Percentiles rank a stretch among this genome's conserved stretches.
Conservation (phyloP, 1,139 yeast genomes). For the Torulaspora globosa region DNA sequence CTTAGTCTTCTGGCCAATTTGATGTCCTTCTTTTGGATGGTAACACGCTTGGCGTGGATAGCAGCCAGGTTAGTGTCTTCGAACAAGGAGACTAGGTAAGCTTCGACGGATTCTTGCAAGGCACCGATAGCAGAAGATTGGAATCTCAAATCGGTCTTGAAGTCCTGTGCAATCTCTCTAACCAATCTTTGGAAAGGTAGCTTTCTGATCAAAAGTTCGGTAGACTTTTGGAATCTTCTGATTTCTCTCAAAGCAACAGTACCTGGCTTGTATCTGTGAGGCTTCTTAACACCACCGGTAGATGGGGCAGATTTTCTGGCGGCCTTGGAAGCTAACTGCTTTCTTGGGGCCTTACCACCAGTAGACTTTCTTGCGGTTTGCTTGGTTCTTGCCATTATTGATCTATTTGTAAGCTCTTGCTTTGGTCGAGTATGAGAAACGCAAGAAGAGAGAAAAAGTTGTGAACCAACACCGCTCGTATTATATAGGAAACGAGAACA, state of each 20-base stretch:
- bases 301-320: slow-evolving; percentile 98
- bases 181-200: slow-evolving; percentile 98
- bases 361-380: slow-evolving; percentile 98
- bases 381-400: slow-evolving; percentile 92
- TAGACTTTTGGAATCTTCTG: slow-evolving; percentile 98
- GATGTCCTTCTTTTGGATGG: slow-evolving; percentile 98
- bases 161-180: slow-evolving; percentile 96
- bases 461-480: not conserved
- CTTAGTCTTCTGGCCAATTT: slow-evolving; percentile 99
- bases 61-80: slow-evolving; percentile 99
- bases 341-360: slow-evolving; percentile 99
- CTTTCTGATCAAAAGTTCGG: slow-evolving; percentile 95
- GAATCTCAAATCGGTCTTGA: slow-evolving; percentile 97
- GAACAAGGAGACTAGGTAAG: slow-evolving; percentile 83
- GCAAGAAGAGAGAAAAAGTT: not conserved
- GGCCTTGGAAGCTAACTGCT: slow-evolving; percentile 98
- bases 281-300: slow-evolving; percentile 99
- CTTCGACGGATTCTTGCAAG: slow-evolving; percentile 97
- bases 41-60: slow-evolving; percentile 98
- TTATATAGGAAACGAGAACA: not conserved
- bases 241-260: slow-evolving; percentile 99
- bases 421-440: too few species aligned
- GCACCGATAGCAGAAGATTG: slow-evolving; percentile 99
- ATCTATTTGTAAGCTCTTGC: not conserved
- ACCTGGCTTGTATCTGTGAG: slow-evolving; percentile 99